These are phyloP conservation scores for Cladosporium austrohemisphaericum DNA, from an alignment of 2,329 filamentous ascomycete genomes.

Conservation along the genomic window DNA sequence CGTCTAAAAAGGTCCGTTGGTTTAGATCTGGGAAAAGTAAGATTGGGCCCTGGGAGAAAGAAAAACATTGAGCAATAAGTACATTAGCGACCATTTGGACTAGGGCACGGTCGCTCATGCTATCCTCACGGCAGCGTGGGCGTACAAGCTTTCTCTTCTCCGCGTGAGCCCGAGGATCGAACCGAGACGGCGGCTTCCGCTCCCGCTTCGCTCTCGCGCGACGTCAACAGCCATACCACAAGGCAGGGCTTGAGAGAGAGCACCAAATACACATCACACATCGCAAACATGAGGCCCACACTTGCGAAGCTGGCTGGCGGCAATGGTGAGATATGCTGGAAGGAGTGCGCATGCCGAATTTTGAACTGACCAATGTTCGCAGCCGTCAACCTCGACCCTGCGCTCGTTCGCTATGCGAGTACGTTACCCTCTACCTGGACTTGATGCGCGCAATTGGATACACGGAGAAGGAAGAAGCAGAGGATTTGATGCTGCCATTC, in stretches of 20 bases:
- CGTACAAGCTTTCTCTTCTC: too few relatives aligned
- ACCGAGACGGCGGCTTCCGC: neutral
- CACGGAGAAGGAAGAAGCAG: neutral
- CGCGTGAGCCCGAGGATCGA: too few relatives aligned
- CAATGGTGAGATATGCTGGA: constrained; percentile 29
- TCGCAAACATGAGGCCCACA: constrained; percentile 29
- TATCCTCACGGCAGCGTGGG: too few relatives aligned
- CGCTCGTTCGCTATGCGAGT: constrained; percentile 54
- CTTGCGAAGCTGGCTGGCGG: constrained; percentile 35
- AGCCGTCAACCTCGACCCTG: constrained; percentile 54
- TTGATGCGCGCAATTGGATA: constrained; percentile 28
- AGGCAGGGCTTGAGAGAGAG: constrained; percentile 12
- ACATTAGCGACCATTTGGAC: too few relatives aligned
- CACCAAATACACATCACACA: constrained; percentile 12
- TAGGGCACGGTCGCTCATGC: too few relatives aligned
- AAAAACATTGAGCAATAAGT: too few relatives aligned
- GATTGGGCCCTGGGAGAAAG: too few relatives aligned
- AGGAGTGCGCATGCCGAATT: neutral
- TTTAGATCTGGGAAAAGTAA: too few relatives aligned
- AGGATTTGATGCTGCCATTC: too few relatives aligned
- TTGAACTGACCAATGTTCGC: constrained; percentile 20
- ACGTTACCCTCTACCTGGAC: constrained; percentile 38
- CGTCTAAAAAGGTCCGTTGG: too few relatives aligned
- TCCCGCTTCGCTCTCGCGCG: constrained; percentile 7
- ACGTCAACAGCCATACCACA: constrained; percentile 6